Percentiles rank a stretch among this genome's conserved stretches.
Conservation (phyloP, 2,329 filamentous ascomycete genomes). For the Botrytis byssoidea region DNA sequence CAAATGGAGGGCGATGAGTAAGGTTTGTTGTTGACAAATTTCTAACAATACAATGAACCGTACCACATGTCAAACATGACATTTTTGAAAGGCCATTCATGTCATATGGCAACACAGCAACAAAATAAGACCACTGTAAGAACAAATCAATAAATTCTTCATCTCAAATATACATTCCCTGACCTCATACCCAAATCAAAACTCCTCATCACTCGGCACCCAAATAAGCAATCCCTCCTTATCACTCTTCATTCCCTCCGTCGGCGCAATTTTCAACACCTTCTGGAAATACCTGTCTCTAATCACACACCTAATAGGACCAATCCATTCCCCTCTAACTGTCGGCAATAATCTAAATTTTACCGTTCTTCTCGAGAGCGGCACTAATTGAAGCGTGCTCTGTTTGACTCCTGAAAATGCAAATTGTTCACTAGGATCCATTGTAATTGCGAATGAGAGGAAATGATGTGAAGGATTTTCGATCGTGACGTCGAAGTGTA, state of each 20-base stretch:
- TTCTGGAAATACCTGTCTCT: constrained; percentile 94
- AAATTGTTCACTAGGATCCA: constrained; percentile 92
- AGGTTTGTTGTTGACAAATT: background rate
- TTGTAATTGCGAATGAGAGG: constrained; percentile 84
- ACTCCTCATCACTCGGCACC: constrained; percentile 48
- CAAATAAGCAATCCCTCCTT: constrained; percentile 64
- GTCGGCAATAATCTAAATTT: constrained; percentile 73
- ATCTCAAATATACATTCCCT: background rate
- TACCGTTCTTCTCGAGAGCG: constrained; percentile 72
- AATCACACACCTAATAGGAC: constrained; percentile 67
- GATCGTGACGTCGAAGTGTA: constrained; percentile 64
- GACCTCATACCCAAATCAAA: constrained; percentile 2
- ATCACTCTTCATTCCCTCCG: constrained; percentile 65
- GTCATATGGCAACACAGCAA: background rate
- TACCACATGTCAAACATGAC: background rate
- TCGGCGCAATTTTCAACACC: constrained; percentile 75
- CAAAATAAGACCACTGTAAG: background rate
- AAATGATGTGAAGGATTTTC: constrained; percentile 96
- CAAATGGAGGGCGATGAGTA: too few relatives aligned
- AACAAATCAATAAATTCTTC: background rate
- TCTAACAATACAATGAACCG: background rate
- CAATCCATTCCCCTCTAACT: constrained; percentile 64
- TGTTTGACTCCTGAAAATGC: constrained; percentile 89
- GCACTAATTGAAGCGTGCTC: constrained; percentile 75
- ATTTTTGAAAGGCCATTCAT: background rate